Base-by-base conservation (phyloP, 352 stramenopile species). In the Thalassiosira exigua region DNA sequence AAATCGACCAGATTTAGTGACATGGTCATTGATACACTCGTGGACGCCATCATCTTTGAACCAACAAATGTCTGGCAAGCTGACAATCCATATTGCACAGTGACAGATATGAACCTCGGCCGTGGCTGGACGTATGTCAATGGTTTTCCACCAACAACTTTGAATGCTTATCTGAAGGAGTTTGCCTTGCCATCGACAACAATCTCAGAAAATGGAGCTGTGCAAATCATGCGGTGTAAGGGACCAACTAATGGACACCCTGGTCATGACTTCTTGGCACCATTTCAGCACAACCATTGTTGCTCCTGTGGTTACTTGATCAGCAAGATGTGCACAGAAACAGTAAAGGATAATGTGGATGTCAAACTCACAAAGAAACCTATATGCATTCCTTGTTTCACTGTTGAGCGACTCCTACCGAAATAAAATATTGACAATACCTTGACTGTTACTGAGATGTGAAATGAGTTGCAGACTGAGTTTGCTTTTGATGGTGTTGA, bases 51-150 rank as follows among this genome's bases (percentile, higher is more conserved):
- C n/a, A n/a, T 62, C 22, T 62, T 44, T 19, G 53, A 62, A 27
- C 53, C 53, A 21, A 62, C 24, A 11, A 62, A 62, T 46, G 26
- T 21, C n/a, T 48, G 39, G 39, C 11, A n/a, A 11, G n/a, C 39
- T n/a, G 39, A 11, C 11, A 12, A 12, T 57, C n/a, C n/a, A n/a
- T n/a, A n/a, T n/a, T n/a, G n/a, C n/a, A n/a, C n/a, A 57, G 11
- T 27, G 11, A 19, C 9, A 24, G 9, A 19, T n/a, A n/a, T n/a
- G n/a, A n/a, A n/a, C n/a, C n/a, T n/a, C 11, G 11, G 53, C 9
- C 26, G 32, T 42, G 53, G 26, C 30, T 46, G 9, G 50, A 19
- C 14, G 21, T n/a, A 48, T n/a, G 21, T 57, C 11, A 11, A 24
- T 57, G 50, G 21, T 24, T 22, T n/a, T 27, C 12, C 50, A 22